Conservation (phyloP, 106 monocot species). For the Allium fistulosum region DNA sequence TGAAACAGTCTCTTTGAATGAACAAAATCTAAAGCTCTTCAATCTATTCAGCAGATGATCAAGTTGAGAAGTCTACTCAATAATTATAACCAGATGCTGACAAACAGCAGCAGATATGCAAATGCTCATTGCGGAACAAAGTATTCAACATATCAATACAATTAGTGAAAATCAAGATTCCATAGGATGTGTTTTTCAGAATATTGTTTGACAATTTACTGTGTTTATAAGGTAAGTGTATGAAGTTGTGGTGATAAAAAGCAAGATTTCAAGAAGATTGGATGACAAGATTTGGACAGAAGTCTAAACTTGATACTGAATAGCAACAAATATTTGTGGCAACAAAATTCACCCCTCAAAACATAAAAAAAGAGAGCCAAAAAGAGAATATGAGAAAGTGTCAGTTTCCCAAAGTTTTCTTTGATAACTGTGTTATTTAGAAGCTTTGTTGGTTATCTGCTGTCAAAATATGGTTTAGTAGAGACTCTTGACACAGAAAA, state of each 20-base stretch:
- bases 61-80: no score
- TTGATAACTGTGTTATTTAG: conserved; percentile 2
- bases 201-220: background rate
- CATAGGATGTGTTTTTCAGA: conserved; percentile 1
- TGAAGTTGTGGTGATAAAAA: background rate
- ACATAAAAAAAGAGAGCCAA: conserved; percentile 6
- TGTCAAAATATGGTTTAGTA: conserved; percentile 9
- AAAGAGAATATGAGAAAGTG: background rate
- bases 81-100: no score
- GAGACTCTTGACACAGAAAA: conserved; percentile 1
- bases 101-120: background rate
- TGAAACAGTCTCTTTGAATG: no score
- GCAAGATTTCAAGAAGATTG: background rate
- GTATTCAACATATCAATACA: no score
- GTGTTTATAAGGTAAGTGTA: conserved; percentile 2
- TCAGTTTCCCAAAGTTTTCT: background rate
- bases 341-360: conserved; percentile 14
- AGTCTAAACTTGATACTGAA: conserved; percentile 1
- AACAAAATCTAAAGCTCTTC: no score
- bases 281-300: background rate
- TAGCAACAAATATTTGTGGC: background rate
- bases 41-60: no score
- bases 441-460: conserved; percentile 15
- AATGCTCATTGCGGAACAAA: background rate
- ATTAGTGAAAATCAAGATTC: background rate